Evolutionary conservation across 2,329 filamentous ascomycete species (phyloP).

Genomic region (Lecanoromycetidae sp.): DNA sequence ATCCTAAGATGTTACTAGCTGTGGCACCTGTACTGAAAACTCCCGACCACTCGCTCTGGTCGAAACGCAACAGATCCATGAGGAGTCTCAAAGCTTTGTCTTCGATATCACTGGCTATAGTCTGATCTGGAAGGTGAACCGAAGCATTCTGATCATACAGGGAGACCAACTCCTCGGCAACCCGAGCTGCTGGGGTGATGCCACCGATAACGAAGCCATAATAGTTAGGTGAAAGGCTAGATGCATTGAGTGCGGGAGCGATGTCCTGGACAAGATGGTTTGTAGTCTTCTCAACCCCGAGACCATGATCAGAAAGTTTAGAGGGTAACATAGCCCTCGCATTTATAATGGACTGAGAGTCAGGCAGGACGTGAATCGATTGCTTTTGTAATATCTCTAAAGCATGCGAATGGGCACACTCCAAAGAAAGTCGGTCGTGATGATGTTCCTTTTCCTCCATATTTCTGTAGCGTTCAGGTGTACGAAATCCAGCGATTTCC

Average conservation of each 20-base stretch:
- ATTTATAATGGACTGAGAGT: not conserved
- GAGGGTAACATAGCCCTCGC: too few relatives aligned
- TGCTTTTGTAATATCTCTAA: not conserved
- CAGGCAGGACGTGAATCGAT: not conserved
- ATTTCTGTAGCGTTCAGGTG: not conserved
- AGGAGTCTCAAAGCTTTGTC: constrained; percentile 59
- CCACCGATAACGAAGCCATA: constrained; percentile 86
- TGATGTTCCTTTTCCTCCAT: constrained; percentile 2
- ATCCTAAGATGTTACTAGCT: constrained; percentile 51
- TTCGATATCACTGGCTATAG: constrained; percentile 65
- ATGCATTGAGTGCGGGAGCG: constrained; percentile 49
- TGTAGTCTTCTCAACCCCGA: constrained; percentile 9
- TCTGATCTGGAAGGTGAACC: constrained; percentile 68
- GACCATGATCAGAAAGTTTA: constrained; percentile 10
- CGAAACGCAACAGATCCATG: constrained; percentile 52
- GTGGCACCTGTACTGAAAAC: constrained; percentile 70
- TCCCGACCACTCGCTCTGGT: constrained; percentile 50
- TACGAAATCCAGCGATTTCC: too few relatives aligned
- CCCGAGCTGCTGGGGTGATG: constrained; percentile 61
- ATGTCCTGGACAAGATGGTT: constrained; percentile 31
- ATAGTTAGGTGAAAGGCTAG: constrained; percentile 55
- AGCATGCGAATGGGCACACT: constrained; percentile 4
- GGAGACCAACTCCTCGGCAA: constrained; percentile 75
- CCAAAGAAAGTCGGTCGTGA: not conserved
- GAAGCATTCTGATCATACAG: constrained; percentile 72